Base-by-base conservation (phyloP, 2,329 filamentous ascomycete genomes). In the Venturia asperata region DNA sequence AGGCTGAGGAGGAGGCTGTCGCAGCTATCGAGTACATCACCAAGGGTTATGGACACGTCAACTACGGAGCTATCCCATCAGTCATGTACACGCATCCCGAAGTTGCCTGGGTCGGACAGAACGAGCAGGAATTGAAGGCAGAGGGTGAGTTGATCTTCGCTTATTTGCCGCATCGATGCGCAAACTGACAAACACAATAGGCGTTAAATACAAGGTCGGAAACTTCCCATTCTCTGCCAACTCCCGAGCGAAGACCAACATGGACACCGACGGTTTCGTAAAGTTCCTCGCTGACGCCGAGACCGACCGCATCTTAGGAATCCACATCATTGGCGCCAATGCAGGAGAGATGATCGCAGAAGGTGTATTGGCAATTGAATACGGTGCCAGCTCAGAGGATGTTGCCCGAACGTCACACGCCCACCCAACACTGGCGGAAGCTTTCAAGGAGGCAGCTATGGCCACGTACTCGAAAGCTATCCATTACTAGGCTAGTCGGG, bases 51-150 rank as follows among this genome's bases (percentile, higher is more conserved):
- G 94, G 94, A 66, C 94, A 99, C 79, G 94, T 99, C 80, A 99
- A 99, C 88, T 99, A 99, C 81, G 91, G 87, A 73, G 91, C 89
- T 77, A 99, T 99, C 75, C 94, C 94, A 70, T 94, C 91, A 42
- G 94, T 99, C 80, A 99, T 99, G 94, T 99, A 99, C 85, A 97
- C 94, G 13, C 89, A 97, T 81, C 94, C 94, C 42, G 94, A 99
- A 79, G 94, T 97, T 70, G 92, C 94, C 43, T 99, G 94, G 94
- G 94, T 99, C 60, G 94, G 94, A 66, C 92, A 97, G 83, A 97
- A 88, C 77, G 94, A 99, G 83, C 89, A 93, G 76, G 94, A 99
- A 71, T 83, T 99, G 69, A 97, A 97, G 85, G 86, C 87, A 70
- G 84, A 39, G 10, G 63, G 63, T 64, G 37, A 24, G 63, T 43